Conservation (phyloP, 768 basidiomycete species). For the Leccinum uliginosum region DNA sequence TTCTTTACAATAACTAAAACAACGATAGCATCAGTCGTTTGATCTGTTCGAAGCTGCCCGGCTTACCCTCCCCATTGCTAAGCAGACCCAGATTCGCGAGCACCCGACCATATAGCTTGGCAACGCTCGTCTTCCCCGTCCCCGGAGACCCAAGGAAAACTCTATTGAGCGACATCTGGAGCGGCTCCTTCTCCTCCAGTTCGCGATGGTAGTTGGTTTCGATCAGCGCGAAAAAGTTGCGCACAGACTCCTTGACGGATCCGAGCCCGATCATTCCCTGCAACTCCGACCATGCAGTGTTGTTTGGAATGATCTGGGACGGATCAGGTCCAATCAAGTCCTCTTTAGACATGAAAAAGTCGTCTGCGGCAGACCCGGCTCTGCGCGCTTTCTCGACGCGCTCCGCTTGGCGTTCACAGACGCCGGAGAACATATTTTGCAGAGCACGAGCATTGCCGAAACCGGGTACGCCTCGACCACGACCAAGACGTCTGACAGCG, state of each 20-base stretch:
- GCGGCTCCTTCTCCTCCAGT: slow-evolving; percentile 48
- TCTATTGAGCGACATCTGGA: slow-evolving; percentile 55
- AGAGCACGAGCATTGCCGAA: slow-evolving; percentile 69
- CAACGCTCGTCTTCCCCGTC: slow-evolving; percentile 70
- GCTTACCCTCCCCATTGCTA: slow-evolving; percentile 68
- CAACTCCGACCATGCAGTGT: slow-evolving; percentile 48
- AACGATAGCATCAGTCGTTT: neutral
- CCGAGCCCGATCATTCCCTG: slow-evolving; percentile 51
- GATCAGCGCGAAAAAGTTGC: slow-evolving; percentile 42
- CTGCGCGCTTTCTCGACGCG: slow-evolving; percentile 42
- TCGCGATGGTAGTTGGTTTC: slow-evolving; percentile 58
- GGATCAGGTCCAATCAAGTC: slow-evolving; percentile 69
- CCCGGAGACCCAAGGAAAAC: slow-evolving; percentile 67
- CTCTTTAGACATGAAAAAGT: slow-evolving; percentile 47
- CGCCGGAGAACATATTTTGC: slow-evolving; percentile 42
- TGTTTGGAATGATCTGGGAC: slow-evolving; percentile 40
- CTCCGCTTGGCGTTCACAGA: slow-evolving; percentile 50
- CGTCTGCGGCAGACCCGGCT: slow-evolving; percentile 38
- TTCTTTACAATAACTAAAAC: slow-evolving; percentile 59
- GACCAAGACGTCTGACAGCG: slow-evolving; percentile 15
- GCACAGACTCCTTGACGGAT: slow-evolving; percentile 52
- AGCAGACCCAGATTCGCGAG: slow-evolving; percentile 57
- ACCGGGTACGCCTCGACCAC: slow-evolving; percentile 34
- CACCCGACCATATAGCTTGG: slow-evolving; percentile 61
- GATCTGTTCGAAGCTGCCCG: neutral